Conservation (phyloP, 495 filamentous ascomycete species). For the Diplogelasinospora grovesii region DNA sequence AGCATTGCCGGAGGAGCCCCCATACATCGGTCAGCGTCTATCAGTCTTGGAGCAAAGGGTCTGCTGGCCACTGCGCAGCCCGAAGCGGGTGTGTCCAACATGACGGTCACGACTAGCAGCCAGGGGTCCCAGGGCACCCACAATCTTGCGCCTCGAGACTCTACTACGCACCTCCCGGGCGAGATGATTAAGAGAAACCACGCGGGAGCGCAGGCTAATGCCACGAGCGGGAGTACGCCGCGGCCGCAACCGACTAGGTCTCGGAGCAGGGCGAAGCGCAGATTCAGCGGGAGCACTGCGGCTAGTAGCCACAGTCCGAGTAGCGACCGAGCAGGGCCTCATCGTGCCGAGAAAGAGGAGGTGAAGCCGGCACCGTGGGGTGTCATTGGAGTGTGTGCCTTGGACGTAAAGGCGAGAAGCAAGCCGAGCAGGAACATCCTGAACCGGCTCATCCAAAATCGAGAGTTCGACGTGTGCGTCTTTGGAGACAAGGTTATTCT, state of each 20-base stretch:
- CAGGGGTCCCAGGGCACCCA: conserved; percentile 30
- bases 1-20: conserved; percentile 21
- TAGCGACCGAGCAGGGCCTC: conserved; percentile 41
- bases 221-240: conserved; percentile 7
- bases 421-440: conserved; percentile 94
- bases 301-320: conserved; percentile 64
- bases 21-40: conserved; percentile 21
- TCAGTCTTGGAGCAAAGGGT: conserved; percentile 34
- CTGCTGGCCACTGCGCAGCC: conserved; percentile 27
- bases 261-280: conserved; percentile 64
- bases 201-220: conserved; percentile 5
- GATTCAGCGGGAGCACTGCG: conserved; percentile 69
- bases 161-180: conserved; percentile 26
- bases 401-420: conserved; percentile 93
- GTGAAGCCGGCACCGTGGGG: conserved; percentile 44
- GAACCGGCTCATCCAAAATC: conserved; percentile 79
- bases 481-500: conserved; percentile 98
- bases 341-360: conserved; percentile 43
- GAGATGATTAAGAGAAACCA: conserved; percentile 24
- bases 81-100: conserved; percentile 46
- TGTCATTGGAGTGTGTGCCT: conserved; percentile 84
- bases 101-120: conserved; percentile 49
- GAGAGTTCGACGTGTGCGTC: conserved; percentile 91
- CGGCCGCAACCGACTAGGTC: conserved; percentile 50
- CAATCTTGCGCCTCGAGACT: conserved; percentile 39